A percentile compares a stretch with the other conserved stretches of the same genome.
phyloP scores from a whole-genome alignment of 257 asterid species.

The Cynanchum wilfordii region DNA sequence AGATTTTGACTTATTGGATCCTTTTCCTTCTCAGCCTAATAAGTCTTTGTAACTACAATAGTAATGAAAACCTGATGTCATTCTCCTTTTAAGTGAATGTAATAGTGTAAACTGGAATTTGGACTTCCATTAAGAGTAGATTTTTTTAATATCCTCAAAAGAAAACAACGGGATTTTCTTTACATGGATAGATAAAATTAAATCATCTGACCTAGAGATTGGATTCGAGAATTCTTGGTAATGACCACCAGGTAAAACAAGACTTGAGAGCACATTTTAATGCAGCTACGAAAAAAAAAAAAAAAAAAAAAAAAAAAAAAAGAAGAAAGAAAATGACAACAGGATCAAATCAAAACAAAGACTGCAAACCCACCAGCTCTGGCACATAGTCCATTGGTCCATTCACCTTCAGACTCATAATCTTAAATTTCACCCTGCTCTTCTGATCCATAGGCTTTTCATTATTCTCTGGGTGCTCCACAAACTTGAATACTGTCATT shows the following conservation, averaged over 20 bases:
- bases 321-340: neutral
- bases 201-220: neutral
- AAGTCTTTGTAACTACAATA: neutral
- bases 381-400: conserved; percentile 87
- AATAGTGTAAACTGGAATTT: neutral
- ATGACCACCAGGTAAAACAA: neutral
- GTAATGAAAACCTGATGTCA: neutral
- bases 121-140: neutral
- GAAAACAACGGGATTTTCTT: neutral
- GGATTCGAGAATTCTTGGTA: neutral
- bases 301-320: neutral
- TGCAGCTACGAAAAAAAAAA: neutral
- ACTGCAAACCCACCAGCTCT: conserved; percentile 63
- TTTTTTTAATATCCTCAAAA: neutral
- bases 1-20: neutral
- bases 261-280: neutral
- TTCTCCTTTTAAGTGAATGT: neutral
- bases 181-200: neutral
- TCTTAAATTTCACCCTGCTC: conserved; percentile 90
- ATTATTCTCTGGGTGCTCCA: conserved; percentile 86
- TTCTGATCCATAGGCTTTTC: conserved; percentile 90
- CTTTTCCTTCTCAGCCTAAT: neutral
- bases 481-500: conserved; percentile 83
- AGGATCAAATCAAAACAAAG: conserved; percentile 1
- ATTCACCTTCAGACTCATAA: conserved; percentile 90